These are phyloP conservation scores for Rhododendron molle DNA, from an alignment of 148 eudicot genomes.

Conservation along the genomic window DNA sequence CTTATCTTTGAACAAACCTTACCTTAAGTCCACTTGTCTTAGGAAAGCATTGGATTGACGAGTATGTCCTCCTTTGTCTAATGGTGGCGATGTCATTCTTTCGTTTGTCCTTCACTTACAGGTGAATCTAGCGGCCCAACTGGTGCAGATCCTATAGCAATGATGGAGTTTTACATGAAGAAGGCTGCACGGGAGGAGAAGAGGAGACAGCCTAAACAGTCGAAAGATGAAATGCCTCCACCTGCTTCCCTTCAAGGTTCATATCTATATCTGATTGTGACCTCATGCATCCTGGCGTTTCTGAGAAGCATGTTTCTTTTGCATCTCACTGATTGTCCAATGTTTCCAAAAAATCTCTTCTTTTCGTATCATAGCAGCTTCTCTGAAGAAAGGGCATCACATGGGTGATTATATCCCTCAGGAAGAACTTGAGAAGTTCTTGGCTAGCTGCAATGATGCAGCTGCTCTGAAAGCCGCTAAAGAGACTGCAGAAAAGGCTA, in stretches of 20 bases:
- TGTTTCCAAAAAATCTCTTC: not conserved
- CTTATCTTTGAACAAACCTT: not conserved
- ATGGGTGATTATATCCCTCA: constrained; percentile 98
- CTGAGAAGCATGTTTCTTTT: constrained; percentile 2
- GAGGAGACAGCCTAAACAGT: constrained; percentile 65
- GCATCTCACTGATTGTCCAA: not conserved
- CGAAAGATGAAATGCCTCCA: constrained; percentile 98
- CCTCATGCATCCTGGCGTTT: not conserved
- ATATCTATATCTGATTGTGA: not conserved
- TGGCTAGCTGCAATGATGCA: constrained; percentile 82
- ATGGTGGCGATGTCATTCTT: not conserved
- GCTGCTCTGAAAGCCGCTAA: constrained; percentile 64
- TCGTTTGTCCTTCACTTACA: constrained; percentile 18
- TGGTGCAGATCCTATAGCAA: constrained; percentile 79
- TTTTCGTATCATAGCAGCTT: constrained; percentile 22
- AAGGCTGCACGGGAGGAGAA: constrained; percentile 94
- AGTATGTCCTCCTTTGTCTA: not conserved
- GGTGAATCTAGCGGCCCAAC: constrained; percentile 53
- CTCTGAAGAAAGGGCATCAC: constrained; percentile 87
- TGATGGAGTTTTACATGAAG: constrained; percentile 96
- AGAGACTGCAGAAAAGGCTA: constrained; percentile 68
- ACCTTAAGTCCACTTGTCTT: not conserved
- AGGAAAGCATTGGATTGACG: not conserved
- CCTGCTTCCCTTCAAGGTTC: constrained; percentile 90
- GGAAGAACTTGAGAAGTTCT: constrained; percentile 82